These are phyloP conservation scores for Arxiozyma slooffiae DNA, from an alignment of 1,139 yeast genomes.

Conservation along the genomic window DNA sequence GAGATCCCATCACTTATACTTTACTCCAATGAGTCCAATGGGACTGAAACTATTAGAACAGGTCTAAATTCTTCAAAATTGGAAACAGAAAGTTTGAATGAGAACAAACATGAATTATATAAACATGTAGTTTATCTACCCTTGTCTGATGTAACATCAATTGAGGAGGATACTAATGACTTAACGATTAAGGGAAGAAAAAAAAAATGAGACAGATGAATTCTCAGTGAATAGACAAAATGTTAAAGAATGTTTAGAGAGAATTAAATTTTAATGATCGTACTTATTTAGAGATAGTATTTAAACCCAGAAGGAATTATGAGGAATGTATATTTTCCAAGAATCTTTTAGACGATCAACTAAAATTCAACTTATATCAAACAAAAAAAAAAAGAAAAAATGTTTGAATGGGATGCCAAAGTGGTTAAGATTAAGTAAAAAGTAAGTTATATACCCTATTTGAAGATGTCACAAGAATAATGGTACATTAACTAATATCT, in stretches of 20 bases:
- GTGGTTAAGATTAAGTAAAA: slow-evolving; percentile 34
- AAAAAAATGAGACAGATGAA: slow-evolving; percentile 5
- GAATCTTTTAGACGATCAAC: slow-evolving; percentile 22
- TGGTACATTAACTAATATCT: neutral
- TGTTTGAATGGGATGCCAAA: slow-evolving; percentile 29
- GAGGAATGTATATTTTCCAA: slow-evolving; percentile 33
- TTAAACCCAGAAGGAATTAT: slow-evolving; percentile 34
- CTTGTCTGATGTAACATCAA: neutral
- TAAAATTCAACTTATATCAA: slow-evolving; percentile 34
- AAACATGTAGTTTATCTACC: slow-evolving; percentile 10
- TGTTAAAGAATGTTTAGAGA: slow-evolving; percentile 31
- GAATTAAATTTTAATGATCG: slow-evolving; percentile 50
- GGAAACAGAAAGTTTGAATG: neutral
- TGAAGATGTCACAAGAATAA: neutral
- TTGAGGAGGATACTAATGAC: slow-evolving; percentile 23
- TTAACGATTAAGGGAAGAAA: slow-evolving; percentile 29
- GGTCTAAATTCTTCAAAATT: neutral
- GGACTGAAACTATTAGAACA: neutral
- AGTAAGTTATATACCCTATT: slow-evolving; percentile 12
- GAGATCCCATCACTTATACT: neutral
- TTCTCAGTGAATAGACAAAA: slow-evolving; percentile 9
- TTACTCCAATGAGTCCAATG: too few species aligned
- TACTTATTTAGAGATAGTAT: slow-evolving; percentile 40
- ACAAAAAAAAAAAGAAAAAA: slow-evolving; percentile 21
- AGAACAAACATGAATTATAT: neutral